Conservation (phyloP, 768 basidiomycete species). For the Podaxis sp. region DNA sequence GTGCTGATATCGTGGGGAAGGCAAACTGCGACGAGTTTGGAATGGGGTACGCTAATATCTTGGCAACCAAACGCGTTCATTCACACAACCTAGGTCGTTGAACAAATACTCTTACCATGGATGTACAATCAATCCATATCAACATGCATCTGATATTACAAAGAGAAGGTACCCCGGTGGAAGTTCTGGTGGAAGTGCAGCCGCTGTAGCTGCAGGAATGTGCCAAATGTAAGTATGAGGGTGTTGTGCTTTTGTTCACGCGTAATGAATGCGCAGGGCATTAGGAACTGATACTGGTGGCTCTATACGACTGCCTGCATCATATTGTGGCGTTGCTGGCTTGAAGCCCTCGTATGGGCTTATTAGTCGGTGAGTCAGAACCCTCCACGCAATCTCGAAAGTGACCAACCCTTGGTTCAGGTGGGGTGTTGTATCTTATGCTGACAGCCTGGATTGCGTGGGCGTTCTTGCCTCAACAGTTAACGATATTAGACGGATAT, state of each 20-base stretch:
- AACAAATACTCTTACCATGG: constrained; percentile 76
- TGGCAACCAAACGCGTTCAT: neutral
- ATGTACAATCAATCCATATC: constrained; percentile 76
- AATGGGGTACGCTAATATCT: constrained; percentile 72
- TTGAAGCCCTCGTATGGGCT: constrained; percentile 95
- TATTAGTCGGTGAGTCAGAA: constrained; percentile 66
- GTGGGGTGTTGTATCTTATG: constrained; percentile 90
- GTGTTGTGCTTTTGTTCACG: neutral
- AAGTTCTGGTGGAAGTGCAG: constrained; percentile 94
- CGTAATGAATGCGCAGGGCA: constrained; percentile 50
- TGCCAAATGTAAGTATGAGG: constrained; percentile 71
- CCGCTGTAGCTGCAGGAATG: constrained; percentile 83
- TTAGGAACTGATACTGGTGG: constrained; percentile 96
- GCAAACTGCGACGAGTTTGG: constrained; percentile 98
- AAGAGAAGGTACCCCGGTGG: constrained; percentile 75
- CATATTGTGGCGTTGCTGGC: constrained; percentile 91
- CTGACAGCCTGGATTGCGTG: constrained; percentile 94
- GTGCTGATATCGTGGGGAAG: constrained; percentile 81
- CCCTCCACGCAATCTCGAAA: neutral
- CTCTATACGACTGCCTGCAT: constrained; percentile 88
- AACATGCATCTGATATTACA: constrained; percentile 16
- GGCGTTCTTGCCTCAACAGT: constrained; percentile 72
- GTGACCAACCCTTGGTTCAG: constrained; percentile 35
- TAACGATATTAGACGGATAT: constrained; percentile 49
- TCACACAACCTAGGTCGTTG: constrained; percentile 54